Conservation (phyloP, 2,329 filamentous ascomycete genomes). For the Westerdykella aurantiaca region DNA sequence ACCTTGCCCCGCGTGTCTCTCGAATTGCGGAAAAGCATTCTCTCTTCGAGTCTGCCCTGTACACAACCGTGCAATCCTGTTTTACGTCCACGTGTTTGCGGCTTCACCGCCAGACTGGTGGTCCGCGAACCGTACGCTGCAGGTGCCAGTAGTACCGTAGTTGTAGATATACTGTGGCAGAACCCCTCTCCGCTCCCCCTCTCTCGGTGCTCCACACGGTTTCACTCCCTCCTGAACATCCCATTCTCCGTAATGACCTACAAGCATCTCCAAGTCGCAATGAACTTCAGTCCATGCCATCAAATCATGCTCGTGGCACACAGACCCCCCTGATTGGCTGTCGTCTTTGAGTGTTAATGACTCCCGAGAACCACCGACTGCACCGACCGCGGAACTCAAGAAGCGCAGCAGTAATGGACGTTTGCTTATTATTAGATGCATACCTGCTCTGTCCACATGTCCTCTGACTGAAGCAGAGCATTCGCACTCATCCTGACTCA, state of each 20-base stretch:
- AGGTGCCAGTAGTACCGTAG: too few relatives aligned
- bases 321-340: slow-evolving; percentile 21
- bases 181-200: neutral
- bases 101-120: slow-evolving; percentile 18
- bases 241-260: slow-evolving; percentile 2
- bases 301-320: slow-evolving; percentile 23
- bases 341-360: slow-evolving; percentile 10
- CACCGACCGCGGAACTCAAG: too few relatives aligned
- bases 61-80: slow-evolving; percentile 2
- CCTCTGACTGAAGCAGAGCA: slow-evolving; percentile 4
- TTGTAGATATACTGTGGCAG: neutral
- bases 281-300: slow-evolving; percentile 19
- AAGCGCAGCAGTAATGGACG: too few relatives aligned
- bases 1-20: too few relatives aligned
- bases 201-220: neutral
- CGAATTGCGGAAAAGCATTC: too few relatives aligned
- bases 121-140: too few relatives aligned
- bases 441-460: too few relatives aligned
- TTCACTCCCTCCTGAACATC: slow-evolving; percentile 1
- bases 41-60: neutral
- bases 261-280: too few relatives aligned
- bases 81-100: too few relatives aligned
- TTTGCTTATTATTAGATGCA: too few relatives aligned
- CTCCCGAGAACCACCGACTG: neutral
- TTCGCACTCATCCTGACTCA: slow-evolving; percentile 15